Base-by-base conservation (phyloP, 352 stramenopile species). In the Phytophthora tubulina region DNA sequence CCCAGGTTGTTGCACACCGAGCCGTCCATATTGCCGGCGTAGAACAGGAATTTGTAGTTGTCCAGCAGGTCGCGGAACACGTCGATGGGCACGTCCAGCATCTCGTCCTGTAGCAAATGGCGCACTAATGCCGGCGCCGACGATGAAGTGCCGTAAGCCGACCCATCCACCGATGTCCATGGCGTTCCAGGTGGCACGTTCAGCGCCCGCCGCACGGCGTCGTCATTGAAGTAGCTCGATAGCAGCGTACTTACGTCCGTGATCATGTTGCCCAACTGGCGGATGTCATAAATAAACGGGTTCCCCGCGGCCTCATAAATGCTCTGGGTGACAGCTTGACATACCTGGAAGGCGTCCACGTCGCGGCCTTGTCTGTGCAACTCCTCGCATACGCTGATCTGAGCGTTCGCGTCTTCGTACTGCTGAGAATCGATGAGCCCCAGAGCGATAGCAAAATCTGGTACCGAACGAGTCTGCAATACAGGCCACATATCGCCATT, bases 401-500 rank as follows among this genome's bases (percentile, higher is more conserved):
- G 83, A 3, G 67, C 78, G 51, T 93, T 92, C 41, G 87, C 85
- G 45, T 87, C 60, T 64, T 92, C 82, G 62, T 92, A 95, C 76
- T 94, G 79, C 73, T 95, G 85, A 46, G 85, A 92, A 72, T 95
- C 88, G 57, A 95, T 94, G 44, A 95, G 70, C 0, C 88, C 88
- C 46, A 95, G 76, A 9, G 88, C 83, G 31, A 95, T 89, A 1
- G 88, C 86, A 65, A 91, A 95, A 67, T 95, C 88, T 27, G 88
- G 85, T 9, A 95, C 85, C 0, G 84, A 93, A 2, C 84, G 81
- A n/a, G 88, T 91, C 63, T 95, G 88, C 38, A 95, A 58, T 33
- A 95, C 84, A 2, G 88, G 88, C 86, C 87, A 94, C 85, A 95
- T 96, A 33, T 87, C 61, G 15, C 91, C 89, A 72, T 99, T 97